Evolutionary conservation across 768 basidiomycete genomes (phyloP), one percentile per base, ranked within the genome.

Genomic region (Suillus brevipes): DNA sequence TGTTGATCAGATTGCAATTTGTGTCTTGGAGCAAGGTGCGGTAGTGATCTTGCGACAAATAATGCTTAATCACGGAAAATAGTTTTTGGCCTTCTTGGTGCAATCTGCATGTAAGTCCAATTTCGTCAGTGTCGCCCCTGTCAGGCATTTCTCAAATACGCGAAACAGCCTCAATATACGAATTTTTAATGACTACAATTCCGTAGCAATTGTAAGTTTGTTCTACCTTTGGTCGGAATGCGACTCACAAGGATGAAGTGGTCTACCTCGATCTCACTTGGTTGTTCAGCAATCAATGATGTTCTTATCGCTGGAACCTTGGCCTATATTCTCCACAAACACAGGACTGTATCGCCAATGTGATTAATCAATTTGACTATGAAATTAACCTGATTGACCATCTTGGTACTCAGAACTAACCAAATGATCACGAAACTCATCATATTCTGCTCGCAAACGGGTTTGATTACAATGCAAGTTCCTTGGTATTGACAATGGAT

Each of bases 371-470:
- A 1, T n/a, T n/a, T 42, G 28, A 52, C 14, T 23, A 34, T 47
- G 14, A 16, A 14, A 34, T 10, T 10, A 8, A 6, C 25, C 37
- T 40, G 6, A 63, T 13, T 25, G 8, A 42, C 31, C 20, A 3
- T 34, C 42, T 28, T 10, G 28, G 34, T 57, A 0, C 28, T 3
- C 53, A 75, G 74, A 25, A 57, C 72, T 12, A 45, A 40, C 2
- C 42, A 69, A 38, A 55, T 69, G 45, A 45, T 77, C 42, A 36
- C 62, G 40, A 72, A 31, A 23, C 53, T 75, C 0, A 50, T 38
- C 59, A 72, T 12, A 3, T 71, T 75, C 64, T 66, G 36, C 13
- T 65, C 70, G 23, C 75, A 75, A 25, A 75, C 75, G 66, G 74
- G 74, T 7, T 37, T 72, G 1, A 62, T 74, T 43, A 75, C 75